Evolutionary conservation across 1,284 basidiomycete species (phyloP).

Genomic region (Caloboletus inedulis): DNA sequence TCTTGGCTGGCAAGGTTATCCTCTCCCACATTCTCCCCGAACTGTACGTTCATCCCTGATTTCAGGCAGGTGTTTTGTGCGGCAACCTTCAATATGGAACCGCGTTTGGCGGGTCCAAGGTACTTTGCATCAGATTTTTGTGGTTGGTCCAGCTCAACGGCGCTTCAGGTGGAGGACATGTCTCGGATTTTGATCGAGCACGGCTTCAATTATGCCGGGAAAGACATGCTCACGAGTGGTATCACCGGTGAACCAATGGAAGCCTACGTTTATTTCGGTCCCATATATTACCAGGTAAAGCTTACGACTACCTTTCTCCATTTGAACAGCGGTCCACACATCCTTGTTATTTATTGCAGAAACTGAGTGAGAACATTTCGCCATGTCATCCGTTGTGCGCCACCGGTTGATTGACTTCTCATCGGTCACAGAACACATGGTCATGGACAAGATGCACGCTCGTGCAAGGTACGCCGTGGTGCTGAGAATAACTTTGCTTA

Average conservation of each 20-base stretch:
- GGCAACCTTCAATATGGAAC: constrained; percentile 92
- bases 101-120: constrained; percentile 96
- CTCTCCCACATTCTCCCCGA: not conserved
- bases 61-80: constrained; percentile 80
- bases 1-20: constrained; percentile 90
- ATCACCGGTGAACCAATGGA: constrained; percentile 97
- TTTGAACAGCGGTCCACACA: constrained; percentile 13
- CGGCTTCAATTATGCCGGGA: constrained; percentile 96
- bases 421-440: constrained; percentile 77
- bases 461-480: constrained; percentile 70
- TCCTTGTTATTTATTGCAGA: constrained; percentile 42
- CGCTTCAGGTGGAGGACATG: constrained; percentile 91
- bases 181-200: constrained; percentile 91
- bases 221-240: constrained; percentile 97
- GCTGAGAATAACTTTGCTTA: constrained; percentile 11
- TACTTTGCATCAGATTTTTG: constrained; percentile 26
- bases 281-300: constrained; percentile 93
- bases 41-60: constrained; percentile 14
- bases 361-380: constrained; percentile 61
- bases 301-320: constrained; percentile 1
- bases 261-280: constrained; percentile 97
- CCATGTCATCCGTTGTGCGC: not conserved
- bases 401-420: constrained; percentile 24
- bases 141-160: constrained; percentile 14
- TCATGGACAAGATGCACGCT: constrained; percentile 99